A percentile compares a stretch with the other conserved stretches of the same genome.
phyloP scores from a whole-genome alignment of 2,329 filamentous ascomycete genomes.

The Sporothrix curviconia region DNA sequence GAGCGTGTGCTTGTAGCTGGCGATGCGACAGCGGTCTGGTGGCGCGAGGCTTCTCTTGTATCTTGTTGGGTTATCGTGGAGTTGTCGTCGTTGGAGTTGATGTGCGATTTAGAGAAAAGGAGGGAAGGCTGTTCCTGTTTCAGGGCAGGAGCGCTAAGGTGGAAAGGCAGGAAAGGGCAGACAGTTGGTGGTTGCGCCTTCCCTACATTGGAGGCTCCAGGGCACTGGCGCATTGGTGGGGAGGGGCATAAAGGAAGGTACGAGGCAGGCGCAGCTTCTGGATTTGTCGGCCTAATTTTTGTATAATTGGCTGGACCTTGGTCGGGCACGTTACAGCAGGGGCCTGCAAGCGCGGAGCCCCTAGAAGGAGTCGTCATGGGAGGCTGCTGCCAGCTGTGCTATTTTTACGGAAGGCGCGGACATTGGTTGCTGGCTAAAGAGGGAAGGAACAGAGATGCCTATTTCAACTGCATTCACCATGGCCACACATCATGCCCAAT shows the following conservation, averaged over 20 bases:
- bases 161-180: background rate
- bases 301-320: too few species aligned
- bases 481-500: too few species aligned
- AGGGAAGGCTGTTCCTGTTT: constrained; percentile 6
- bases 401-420: constrained; percentile 1
- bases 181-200: too few species aligned
- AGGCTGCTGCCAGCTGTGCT: background rate
- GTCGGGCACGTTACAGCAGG: too few species aligned
- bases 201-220: too few species aligned
- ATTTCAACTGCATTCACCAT: too few species aligned
- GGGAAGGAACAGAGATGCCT: background rate
- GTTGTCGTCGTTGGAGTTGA: background rate
- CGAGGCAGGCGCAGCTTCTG: too few species aligned
- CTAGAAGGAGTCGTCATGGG: too few species aligned
- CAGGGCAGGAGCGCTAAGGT: constrained; percentile 1
- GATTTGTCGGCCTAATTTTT: too few species aligned
- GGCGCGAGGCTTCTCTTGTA: background rate
- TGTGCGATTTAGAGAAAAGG: background rate
- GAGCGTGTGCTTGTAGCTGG: background rate
- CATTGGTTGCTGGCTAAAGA: background rate
- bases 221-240: too few species aligned
- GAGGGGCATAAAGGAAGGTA: too few species aligned
- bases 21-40: background rate
- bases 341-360: too few species aligned
- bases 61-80: background rate